Conservation (phyloP, 345 rosid species). For the Carallia brachiata region DNA sequence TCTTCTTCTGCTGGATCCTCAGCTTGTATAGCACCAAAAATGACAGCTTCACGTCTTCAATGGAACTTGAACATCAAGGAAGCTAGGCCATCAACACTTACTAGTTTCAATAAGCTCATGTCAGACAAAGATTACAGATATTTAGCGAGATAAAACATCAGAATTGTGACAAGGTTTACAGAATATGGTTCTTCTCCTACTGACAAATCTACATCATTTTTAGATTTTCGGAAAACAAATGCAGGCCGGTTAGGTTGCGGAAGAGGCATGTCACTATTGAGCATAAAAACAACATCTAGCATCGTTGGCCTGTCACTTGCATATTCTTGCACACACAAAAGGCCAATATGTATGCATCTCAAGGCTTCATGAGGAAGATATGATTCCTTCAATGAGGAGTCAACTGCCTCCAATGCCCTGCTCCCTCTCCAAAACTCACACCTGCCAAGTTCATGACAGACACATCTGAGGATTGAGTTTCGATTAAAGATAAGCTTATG, state of each 20-base stretch:
- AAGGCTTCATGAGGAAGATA: slow-evolving; percentile 25
- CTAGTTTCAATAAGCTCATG: too few species aligned
- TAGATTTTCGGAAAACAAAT: neutral
- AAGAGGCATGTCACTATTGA: slow-evolving; percentile 3
- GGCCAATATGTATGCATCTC: slow-evolving; percentile 57
- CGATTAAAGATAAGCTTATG: neutral
- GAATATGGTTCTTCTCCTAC: neutral
- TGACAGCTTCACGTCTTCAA: too few species aligned
- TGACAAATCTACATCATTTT: neutral
- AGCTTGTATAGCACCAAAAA: too few species aligned
- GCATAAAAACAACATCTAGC: slow-evolving; percentile 19
- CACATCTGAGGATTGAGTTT: neutral
- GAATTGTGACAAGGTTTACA: neutral
- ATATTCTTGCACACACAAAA: slow-evolving; percentile 60
- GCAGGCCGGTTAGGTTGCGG: slow-evolving; percentile 10
- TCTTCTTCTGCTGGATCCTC: too few species aligned
- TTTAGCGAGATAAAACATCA: neutral
- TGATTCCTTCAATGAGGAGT: slow-evolving; percentile 24
- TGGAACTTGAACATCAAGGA: too few species aligned
- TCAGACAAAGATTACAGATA: too few species aligned
- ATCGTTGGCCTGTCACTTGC: slow-evolving; percentile 48
- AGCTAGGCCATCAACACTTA: too few species aligned
- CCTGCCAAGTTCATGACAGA: slow-evolving; percentile 27
- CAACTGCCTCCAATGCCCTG: slow-evolving; percentile 32
- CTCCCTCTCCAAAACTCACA: slow-evolving; percentile 40